phyloP scores from a whole-genome alignment of 768 basidiomycete genomes.

The Leccinellum luteum region DNA sequence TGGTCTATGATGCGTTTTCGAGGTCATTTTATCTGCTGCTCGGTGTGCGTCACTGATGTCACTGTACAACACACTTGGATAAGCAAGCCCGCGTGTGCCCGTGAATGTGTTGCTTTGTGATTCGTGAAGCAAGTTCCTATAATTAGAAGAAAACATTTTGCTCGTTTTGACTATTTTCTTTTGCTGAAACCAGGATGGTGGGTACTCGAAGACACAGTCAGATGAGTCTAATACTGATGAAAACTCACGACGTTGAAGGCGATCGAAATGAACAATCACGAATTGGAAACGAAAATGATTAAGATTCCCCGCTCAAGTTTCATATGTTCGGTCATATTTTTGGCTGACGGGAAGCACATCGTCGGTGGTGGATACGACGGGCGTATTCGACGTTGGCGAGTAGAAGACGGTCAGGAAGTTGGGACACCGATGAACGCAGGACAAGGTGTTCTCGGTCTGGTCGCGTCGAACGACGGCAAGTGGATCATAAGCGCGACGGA shows the following conservation, averaged over 20 bases:
- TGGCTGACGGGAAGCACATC: slow-evolving; percentile 1
- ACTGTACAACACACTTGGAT: too few relatives aligned
- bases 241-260: neutral
- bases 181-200: neutral
- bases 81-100: too few relatives aligned
- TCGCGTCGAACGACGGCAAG: slow-evolving; percentile 2
- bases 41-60: too few relatives aligned
- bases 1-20: neutral
- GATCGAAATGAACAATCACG: neutral
- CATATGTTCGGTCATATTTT: slow-evolving; percentile 1
- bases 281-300: neutral
- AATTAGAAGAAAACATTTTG: too few relatives aligned
- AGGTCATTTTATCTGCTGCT: slow-evolving; percentile 13
- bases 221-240: neutral
- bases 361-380: slow-evolving; percentile 2
- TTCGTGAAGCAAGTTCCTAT: too few relatives aligned
- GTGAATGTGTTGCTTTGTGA: too few relatives aligned
- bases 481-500: slow-evolving; percentile 8
- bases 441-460: neutral
- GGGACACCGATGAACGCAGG: neutral
- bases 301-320: neutral
- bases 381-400: slow-evolving; percentile 1
- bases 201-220: neutral
- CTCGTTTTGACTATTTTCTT: too few relatives aligned
- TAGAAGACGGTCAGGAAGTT: neutral